Evolutionary conservation across 2,329 filamentous ascomycete species (phyloP).

Genomic region (Botryotinia calthae): DNA sequence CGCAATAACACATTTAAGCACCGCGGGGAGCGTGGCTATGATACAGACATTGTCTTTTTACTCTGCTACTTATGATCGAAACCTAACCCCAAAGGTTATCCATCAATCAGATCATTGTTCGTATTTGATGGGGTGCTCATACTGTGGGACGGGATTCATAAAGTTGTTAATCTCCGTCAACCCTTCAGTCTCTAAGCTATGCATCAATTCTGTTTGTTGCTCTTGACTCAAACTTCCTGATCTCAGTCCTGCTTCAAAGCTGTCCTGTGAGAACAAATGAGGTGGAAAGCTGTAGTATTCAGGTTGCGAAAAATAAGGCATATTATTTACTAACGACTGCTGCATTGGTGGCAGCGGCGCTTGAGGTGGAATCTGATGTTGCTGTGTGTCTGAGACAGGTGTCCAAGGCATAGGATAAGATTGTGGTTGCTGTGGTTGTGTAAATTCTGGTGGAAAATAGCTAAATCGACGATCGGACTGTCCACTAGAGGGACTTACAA

Average conservation of each 20-base stretch:
- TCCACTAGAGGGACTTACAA: constrained; percentile 55
- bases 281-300: constrained; percentile 34
- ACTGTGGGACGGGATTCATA: constrained; percentile 43
- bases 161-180: constrained; percentile 61
- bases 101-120: constrained; percentile 22
- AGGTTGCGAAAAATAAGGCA: constrained; percentile 35
- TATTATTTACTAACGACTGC: constrained; percentile 30
- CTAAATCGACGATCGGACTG: constrained; percentile 57
- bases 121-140: constrained; percentile 33
- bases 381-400: constrained; percentile 24
- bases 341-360: constrained; percentile 23
- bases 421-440: constrained; percentile 35
- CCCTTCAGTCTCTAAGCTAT: constrained; percentile 69
- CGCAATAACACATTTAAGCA: background rate
- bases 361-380: constrained; percentile 23
- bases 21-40: background rate
- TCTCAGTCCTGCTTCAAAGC: constrained; percentile 46
- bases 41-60: background rate
- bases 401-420: constrained; percentile 36
- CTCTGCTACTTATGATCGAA: background rate
- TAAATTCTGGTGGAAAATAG: constrained; percentile 59
- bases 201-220: constrained; percentile 81
- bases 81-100: constrained; percentile 22
- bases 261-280: constrained; percentile 42
- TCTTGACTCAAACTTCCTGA: constrained; percentile 73